A percentile compares a stretch with the other conserved stretches of the same genome.
phyloP scores from a whole-genome alignment of 164 flowering plant genomes.

The Santalum album region DNA sequence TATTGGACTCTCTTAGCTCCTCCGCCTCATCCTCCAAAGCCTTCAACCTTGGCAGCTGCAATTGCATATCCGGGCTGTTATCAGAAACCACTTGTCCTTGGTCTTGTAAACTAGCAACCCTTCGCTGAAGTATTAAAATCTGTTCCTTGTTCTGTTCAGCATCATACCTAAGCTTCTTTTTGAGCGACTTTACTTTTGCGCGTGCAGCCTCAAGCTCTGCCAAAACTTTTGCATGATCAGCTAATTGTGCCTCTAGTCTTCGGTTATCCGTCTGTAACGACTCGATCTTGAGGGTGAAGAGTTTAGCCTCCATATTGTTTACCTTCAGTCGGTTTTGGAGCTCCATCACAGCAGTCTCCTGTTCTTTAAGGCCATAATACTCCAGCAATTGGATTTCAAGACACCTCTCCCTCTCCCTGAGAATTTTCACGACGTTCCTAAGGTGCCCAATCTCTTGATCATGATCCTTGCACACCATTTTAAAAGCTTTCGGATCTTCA shows the following conservation, averaged over 20 bases:
- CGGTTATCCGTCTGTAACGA: slow-evolving; percentile 68
- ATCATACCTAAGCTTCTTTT: slow-evolving; percentile 52
- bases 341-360: slow-evolving; percentile 66
- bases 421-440: slow-evolving; percentile 35
- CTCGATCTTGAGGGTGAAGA: slow-evolving; percentile 59
- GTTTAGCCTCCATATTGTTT: slow-evolving; percentile 59
- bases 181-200: slow-evolving; percentile 50
- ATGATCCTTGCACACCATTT: slow-evolving; percentile 17
- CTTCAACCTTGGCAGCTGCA: slow-evolving; percentile 30
- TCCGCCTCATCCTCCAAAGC: slow-evolving; percentile 41
- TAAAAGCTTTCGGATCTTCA: slow-evolving; percentile 15
- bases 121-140: slow-evolving; percentile 46
- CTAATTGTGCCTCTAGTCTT: slow-evolving; percentile 51
- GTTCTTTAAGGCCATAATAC: slow-evolving; percentile 85
- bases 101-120: slow-evolving; percentile 47
- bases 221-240: slow-evolving; percentile 44
- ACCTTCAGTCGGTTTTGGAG: slow-evolving; percentile 65
- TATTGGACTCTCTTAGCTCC: slow-evolving; percentile 41
- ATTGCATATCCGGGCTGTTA: slow-evolving; percentile 17
- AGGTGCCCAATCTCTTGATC: slow-evolving; percentile 53
- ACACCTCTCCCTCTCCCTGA: slow-evolving; percentile 63
- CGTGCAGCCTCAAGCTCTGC: slow-evolving; percentile 67
- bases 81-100: slow-evolving; percentile 26
- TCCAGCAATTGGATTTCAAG: slow-evolving; percentile 76
- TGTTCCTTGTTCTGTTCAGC: slow-evolving; percentile 56